Evolutionary conservation across 257 asterid species (phyloP), one percentile per base, ranked within the genome.

Genomic region (Euphrasia confusa): DNA sequence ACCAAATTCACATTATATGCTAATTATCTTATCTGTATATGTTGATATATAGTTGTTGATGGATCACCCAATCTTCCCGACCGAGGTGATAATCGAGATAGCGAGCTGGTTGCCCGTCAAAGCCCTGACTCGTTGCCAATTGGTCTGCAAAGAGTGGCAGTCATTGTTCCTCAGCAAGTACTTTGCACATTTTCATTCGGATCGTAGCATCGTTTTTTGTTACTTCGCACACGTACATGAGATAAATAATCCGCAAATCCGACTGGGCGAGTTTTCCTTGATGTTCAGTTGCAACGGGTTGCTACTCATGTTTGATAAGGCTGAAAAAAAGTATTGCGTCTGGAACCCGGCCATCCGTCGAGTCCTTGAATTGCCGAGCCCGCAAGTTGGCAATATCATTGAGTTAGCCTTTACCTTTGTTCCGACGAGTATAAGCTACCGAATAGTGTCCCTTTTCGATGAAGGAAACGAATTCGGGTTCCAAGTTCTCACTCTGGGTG

Each of bases 301-400:
- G 48, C 5, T 72, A 6, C 17, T 79, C 55, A 0, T 66, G 14
- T 49, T 0, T 37, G 3, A 15, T 15, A 49, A 5, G 1, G 0
- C 11, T 13, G 24, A 49, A 6, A 26, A 0, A 0, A 69, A 58
- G 52, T 39, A 26, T 15, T 11, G 11, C 14, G 12, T 79, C 0
- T 64, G 74, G 73, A 79, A 79, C 58, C 75, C 78, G 0, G 69
- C 72, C 37, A 58, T 60, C 0, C 13, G n/a, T 7, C 70, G 53
- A 5, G 42, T 14, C 8, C 68, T 75, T 35, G 53, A 62, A 0
- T 9, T 52, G 11, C 57, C 57, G 4, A 30, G 10, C 13, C 57
- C 57, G 18, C 18, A 52, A 3, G 30, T 9, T 1, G n/a, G 3
- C 3, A n/a, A n/a, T n/a, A 26, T 1, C 50, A 10, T 18, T 21